Evolutionary conservation across 1,284 basidiomycete genomes (phyloP).

Genomic region (Cryptococcus sp.): DNA sequence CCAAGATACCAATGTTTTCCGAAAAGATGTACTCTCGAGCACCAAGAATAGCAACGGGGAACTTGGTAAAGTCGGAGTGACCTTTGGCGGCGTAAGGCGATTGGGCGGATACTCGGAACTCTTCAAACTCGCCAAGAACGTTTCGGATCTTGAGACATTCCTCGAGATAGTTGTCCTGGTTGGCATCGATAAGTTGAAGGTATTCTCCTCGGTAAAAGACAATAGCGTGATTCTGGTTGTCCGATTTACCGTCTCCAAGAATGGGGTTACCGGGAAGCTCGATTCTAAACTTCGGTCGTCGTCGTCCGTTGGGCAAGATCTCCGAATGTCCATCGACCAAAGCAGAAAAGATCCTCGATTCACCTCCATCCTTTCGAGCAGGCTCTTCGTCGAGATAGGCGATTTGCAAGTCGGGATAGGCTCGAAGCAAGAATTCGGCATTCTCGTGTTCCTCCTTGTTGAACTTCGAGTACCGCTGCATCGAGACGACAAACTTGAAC

Average conservation of each 20-base stretch:
- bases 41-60: conserved; percentile 95
- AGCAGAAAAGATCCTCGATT: conserved; percentile 89
- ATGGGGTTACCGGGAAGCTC: conserved; percentile 98
- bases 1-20: conserved; percentile 98
- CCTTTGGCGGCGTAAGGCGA: conserved; percentile 89
- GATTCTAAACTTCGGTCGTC: conserved; percentile 95
- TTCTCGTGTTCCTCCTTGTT: conserved; percentile 99
- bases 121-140: conserved; percentile 96
- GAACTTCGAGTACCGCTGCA: conserved; percentile 99
- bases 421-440: conserved; percentile 93
- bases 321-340: conserved; percentile 98
- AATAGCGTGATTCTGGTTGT: conserved; percentile 99
- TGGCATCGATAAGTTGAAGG: conserved; percentile 97
- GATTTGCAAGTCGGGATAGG: conserved; percentile 98
- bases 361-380: conserved; percentile 86
- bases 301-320: conserved; percentile 78
- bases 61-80: conserved; percentile 75
- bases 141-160: conserved; percentile 99
- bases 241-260: conserved; percentile 97
- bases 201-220: conserved; percentile 99
- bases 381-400: conserved; percentile 98
- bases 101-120: conserved; percentile 71
- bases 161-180: conserved; percentile 99
- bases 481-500: conserved; percentile 99
- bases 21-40: conserved; percentile 99